phyloP scores from a whole-genome alignment of 345 rosid genomes.

The Excoecaria agallocha region DNA sequence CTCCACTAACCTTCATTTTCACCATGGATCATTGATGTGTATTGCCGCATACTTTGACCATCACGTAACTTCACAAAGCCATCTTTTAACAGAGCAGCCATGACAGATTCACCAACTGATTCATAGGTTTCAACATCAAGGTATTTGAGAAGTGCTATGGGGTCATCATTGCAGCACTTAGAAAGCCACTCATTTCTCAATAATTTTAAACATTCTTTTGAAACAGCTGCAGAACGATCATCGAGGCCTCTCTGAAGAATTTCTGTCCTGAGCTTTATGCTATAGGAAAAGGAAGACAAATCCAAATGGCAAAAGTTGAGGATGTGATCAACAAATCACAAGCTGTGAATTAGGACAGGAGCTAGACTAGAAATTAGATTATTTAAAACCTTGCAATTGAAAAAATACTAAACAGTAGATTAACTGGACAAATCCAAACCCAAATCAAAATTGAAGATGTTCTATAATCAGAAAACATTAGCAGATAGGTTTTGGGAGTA shows the following conservation, averaged over 20 bases:
- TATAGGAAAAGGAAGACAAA: slow-evolving; percentile 21
- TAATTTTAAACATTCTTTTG: slow-evolving; percentile 78
- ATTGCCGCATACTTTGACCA: slow-evolving; percentile 53
- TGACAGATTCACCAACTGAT: slow-evolving; percentile 74
- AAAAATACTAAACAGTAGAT: background rate
- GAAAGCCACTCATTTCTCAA: slow-evolving; percentile 83
- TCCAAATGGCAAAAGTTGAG: background rate
- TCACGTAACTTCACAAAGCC: slow-evolving; percentile 48
- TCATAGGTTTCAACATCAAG: slow-evolving; percentile 96
- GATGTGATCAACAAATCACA: background rate
- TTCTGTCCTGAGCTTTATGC: slow-evolving; percentile 83
- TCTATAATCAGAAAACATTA: background rate
- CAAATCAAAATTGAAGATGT: background rate
- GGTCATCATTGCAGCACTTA: slow-evolving; percentile 71
- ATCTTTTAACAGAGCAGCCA: slow-evolving; percentile 66
- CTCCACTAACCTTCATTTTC: slow-evolving; percentile 51
- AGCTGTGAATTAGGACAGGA: background rate
- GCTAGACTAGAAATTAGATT: background rate
- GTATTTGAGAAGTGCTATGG: slow-evolving; percentile 73
- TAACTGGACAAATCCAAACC: background rate
- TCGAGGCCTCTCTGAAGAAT: slow-evolving; percentile 90
- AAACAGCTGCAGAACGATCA: slow-evolving; percentile 79
- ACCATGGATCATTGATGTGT: slow-evolving; percentile 39
- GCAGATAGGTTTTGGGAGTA: background rate
- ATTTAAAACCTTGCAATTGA: background rate